phyloP scores from a whole-genome alignment of 2,329 filamentous ascomycete species.

The Hirsutella thompsonii region DNA sequence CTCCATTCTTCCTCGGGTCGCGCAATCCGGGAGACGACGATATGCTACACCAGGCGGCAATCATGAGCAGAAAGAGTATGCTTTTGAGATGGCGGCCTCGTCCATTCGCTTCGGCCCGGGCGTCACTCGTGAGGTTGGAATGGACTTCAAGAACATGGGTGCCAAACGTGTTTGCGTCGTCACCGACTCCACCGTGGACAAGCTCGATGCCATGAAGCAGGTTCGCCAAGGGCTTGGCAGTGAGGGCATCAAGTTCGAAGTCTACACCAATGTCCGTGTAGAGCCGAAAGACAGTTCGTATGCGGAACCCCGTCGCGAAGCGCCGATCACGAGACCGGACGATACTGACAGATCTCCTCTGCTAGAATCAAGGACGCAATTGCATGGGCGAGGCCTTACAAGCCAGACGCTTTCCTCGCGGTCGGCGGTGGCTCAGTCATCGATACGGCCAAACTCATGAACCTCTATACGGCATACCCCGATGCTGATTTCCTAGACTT shows the following conservation, averaged over 20 bases:
- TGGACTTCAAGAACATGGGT: conserved; percentile 91
- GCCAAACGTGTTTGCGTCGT: conserved; percentile 82
- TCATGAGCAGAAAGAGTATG: conserved; percentile 72
- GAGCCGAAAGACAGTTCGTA: conserved; percentile 93
- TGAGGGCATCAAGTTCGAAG: conserved; percentile 68
- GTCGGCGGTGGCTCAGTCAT: conserved; percentile 89
- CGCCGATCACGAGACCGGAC: neutral
- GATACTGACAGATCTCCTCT: neutral
- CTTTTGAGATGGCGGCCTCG: conserved; percentile 96
- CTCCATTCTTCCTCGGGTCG: conserved; percentile 37
- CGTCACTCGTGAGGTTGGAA: conserved; percentile 88
- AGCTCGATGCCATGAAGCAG: conserved; percentile 80
- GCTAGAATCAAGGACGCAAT: conserved; percentile 77
- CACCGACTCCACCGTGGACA: conserved; percentile 71
- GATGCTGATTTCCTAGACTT: conserved; percentile 95
- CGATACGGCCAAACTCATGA: conserved; percentile 98
- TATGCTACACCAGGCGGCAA: conserved; percentile 62
- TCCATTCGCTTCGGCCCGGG: conserved; percentile 90
- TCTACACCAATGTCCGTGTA: conserved; percentile 69
- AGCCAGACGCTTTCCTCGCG: conserved; percentile 80
- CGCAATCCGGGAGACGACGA: conserved; percentile 25
- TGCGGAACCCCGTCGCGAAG: conserved; percentile 16
- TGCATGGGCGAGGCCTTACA: conserved; percentile 66
- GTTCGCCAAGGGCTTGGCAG: conserved; percentile 66
- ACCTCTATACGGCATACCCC: conserved; percentile 81